Conservation (phyloP, 2,329 filamentous ascomycete genomes). For the Elsinoe necatrix region DNA sequence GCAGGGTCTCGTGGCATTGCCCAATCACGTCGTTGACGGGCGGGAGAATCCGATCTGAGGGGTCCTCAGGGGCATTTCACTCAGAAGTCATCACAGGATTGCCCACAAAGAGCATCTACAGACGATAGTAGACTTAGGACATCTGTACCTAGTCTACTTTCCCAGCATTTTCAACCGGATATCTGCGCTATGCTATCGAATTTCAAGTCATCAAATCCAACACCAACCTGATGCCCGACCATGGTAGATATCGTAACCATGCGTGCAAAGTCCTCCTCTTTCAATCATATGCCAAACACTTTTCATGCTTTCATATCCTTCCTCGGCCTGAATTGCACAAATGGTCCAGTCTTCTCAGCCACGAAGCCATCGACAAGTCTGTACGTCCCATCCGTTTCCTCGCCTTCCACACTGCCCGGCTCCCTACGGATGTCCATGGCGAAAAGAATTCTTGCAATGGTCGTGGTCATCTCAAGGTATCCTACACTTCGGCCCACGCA, state of each 20-base stretch:
- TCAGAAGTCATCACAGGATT: too few relatives aligned
- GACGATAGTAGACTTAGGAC: too few relatives aligned
- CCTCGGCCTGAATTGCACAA: slow-evolving; percentile 11
- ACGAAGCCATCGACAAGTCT: slow-evolving; percentile 12
- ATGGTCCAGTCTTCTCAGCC: slow-evolving; percentile 10
- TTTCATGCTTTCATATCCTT: neutral
- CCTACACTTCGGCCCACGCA: slow-evolving; percentile 35
- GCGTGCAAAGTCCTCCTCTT: neutral
- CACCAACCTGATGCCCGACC: neutral
- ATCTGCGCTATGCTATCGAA: neutral
- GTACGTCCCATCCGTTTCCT: slow-evolving; percentile 13
- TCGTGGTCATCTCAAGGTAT: slow-evolving; percentile 30
- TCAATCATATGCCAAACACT: neutral
- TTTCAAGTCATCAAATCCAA: neutral
- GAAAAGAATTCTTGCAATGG: slow-evolving; percentile 29
- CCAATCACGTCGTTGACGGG: neutral
- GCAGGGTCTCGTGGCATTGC: neutral
- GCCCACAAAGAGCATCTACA: too few relatives aligned
- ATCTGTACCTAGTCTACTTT: too few relatives aligned
- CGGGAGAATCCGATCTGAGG: neutral
- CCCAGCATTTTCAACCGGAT: too few relatives aligned
- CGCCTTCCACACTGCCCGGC: slow-evolving; percentile 7
- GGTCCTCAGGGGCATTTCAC: neutral
- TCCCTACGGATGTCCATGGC: slow-evolving; percentile 11
- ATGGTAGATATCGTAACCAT: neutral